These are phyloP conservation scores for Hamamelis virginiana DNA, from an alignment of 164 flowering plant species.

Conservation along the genomic window DNA sequence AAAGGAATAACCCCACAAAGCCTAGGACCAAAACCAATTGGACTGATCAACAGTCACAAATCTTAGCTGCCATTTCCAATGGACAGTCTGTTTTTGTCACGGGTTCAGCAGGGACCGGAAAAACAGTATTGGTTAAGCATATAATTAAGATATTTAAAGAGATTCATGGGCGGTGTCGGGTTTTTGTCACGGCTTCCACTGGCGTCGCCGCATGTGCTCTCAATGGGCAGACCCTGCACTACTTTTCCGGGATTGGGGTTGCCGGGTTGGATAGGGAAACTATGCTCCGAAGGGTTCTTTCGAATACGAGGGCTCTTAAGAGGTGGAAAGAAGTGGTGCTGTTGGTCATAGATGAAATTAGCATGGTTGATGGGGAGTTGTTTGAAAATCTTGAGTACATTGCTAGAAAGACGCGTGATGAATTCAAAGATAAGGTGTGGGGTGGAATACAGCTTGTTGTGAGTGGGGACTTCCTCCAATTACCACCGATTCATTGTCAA, in stretches of 20 bases:
- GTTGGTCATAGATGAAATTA: constrained; percentile 60
- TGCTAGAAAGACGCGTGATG: constrained; percentile 30
- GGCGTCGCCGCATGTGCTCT: constrained; percentile 69
- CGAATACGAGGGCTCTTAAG: constrained; percentile 13
- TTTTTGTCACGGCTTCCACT: constrained; percentile 61
- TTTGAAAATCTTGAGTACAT: constrained; percentile 49
- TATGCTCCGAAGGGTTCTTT: constrained; percentile 22
- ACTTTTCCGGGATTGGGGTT: constrained; percentile 59
- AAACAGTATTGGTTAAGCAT: constrained; percentile 36
- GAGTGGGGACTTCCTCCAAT: constrained; percentile 65
- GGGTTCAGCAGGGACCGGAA: constrained; percentile 67
- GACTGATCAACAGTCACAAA: constrained; percentile 37
- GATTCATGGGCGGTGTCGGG: constrained; percentile 26
- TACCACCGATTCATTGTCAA: constrained; percentile 41
- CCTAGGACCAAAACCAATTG: constrained; percentile 5
- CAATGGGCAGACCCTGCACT: constrained; percentile 58
- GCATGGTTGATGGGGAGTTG: constrained; percentile 50
- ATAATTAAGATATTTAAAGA: constrained; percentile 26
- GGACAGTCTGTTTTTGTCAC: constrained; percentile 62
- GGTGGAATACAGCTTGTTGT: constrained; percentile 67
- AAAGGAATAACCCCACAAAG: neutral
- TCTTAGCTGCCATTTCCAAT: constrained; percentile 28
- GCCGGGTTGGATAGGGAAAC: constrained; percentile 13
- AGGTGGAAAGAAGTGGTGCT: constrained; percentile 51
- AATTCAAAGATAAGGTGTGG: constrained; percentile 31